Evolutionary conservation across 2,329 filamentous ascomycete genomes (phyloP).

Genomic region (Lecanosticta acicola): DNA sequence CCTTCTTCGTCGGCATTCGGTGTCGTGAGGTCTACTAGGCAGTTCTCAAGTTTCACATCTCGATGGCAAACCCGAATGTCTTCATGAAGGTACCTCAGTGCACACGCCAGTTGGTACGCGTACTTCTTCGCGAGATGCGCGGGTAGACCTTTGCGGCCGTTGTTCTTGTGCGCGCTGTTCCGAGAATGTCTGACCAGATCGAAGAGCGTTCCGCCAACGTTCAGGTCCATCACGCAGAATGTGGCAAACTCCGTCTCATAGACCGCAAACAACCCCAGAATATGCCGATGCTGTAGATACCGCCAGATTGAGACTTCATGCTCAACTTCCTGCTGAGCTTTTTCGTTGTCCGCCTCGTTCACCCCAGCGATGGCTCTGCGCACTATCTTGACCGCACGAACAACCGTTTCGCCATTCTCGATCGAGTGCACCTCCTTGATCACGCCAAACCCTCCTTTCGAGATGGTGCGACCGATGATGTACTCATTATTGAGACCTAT

Average conservation of each 20-base stretch:
- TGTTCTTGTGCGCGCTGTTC: slow-evolving; percentile 21
- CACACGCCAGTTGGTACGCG: slow-evolving; percentile 57
- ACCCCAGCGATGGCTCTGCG: slow-evolving; percentile 53
- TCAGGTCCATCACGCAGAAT: slow-evolving; percentile 61
- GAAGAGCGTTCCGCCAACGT: slow-evolving; percentile 59
- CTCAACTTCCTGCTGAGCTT: slow-evolving; percentile 61
- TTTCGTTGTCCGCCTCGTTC: slow-evolving; percentile 57
- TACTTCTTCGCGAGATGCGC: slow-evolving; percentile 53
- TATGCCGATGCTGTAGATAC: slow-evolving; percentile 57
- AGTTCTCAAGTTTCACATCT: slow-evolving; percentile 66
- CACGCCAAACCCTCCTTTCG: slow-evolving; percentile 60
- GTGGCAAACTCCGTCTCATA: slow-evolving; percentile 64
- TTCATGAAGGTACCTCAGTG: slow-evolving; percentile 61
- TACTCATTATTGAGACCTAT: slow-evolving; percentile 57
- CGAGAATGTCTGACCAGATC: slow-evolving; percentile 56
- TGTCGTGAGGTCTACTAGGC: slow-evolving; percentile 53
- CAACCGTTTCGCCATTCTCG: slow-evolving; percentile 46
- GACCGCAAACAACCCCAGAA: slow-evolving; percentile 57
- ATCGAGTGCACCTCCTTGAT: slow-evolving; percentile 63
- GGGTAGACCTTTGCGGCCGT: slow-evolving; percentile 39
- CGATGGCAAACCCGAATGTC: slow-evolving; percentile 62
- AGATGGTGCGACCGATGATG: slow-evolving; percentile 61
- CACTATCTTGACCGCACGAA: slow-evolving; percentile 64
- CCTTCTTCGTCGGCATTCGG: slow-evolving; percentile 44
- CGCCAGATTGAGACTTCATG: slow-evolving; percentile 65